phyloP scores from a whole-genome alignment of 768 basidiomycete genomes.

The Chiua virens region DNA sequence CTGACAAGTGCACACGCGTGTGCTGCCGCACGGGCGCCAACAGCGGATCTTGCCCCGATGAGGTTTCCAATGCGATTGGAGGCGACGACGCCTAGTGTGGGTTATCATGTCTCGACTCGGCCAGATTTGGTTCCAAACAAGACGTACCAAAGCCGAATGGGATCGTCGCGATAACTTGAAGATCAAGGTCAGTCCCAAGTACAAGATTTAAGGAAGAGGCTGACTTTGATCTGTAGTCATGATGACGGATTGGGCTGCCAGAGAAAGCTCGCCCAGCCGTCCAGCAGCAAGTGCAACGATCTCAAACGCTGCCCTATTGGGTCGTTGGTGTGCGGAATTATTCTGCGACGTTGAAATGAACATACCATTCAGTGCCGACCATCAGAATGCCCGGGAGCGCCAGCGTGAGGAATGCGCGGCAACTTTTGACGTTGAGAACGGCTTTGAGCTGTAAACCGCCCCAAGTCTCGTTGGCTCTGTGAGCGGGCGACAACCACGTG shows the following conservation, averaged over 20 bases:
- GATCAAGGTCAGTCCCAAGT: not conserved
- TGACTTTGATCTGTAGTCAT: constrained; percentile 84
- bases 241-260: constrained; percentile 76
- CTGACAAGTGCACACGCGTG: constrained; percentile 66
- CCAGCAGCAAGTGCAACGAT: constrained; percentile 80
- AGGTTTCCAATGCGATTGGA: constrained; percentile 74
- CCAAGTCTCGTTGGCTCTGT: constrained; percentile 62
- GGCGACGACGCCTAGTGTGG: constrained; percentile 57
- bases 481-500: constrained; percentile 51
- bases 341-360: not conserved
- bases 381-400: constrained; percentile 78
- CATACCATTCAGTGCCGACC: constrained; percentile 80
- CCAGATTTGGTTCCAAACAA: not conserved
- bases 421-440: constrained; percentile 50
- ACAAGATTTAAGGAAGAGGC: too few relatives aligned
- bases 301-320: constrained; percentile 72
- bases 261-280: constrained; percentile 59
- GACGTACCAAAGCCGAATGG: constrained; percentile 66
- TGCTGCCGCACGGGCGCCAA: constrained; percentile 54
- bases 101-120: not conserved
- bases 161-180: constrained; percentile 64
- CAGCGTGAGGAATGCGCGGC: constrained; percentile 57
- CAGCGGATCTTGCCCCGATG: constrained; percentile 56
- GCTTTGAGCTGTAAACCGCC: constrained; percentile 49
- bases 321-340: not conserved